Conservation (phyloP, 805 yeast genomes). For the Cyberlindnera bimundalis region DNA sequence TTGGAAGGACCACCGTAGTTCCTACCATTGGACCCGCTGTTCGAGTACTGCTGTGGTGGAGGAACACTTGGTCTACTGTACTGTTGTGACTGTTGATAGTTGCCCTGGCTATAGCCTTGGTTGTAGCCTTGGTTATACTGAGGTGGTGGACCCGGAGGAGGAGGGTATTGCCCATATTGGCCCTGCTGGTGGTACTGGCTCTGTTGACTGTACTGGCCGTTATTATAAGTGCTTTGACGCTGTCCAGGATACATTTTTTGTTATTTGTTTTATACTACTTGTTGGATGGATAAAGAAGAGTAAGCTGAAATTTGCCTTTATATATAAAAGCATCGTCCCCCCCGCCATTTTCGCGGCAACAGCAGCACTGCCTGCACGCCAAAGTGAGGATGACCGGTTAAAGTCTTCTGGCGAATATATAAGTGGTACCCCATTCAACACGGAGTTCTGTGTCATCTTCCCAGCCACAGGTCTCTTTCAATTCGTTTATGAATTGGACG, state of each 20-base stretch:
- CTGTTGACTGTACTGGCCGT: slow-evolving; percentile 1
- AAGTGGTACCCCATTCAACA: slow-evolving; percentile 56
- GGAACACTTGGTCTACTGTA: slow-evolving; percentile 5
- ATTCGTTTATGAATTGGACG: slow-evolving; percentile 42
- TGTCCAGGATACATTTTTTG: slow-evolving; percentile 21
- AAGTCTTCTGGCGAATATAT: slow-evolving; percentile 44
- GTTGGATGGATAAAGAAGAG: too few species aligned
- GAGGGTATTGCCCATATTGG: not conserved
- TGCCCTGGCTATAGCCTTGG: not conserved
- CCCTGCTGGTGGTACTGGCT: slow-evolving; percentile 5
- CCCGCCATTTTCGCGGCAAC: too few species aligned
- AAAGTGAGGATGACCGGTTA: too few species aligned
- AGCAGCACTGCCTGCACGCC: too few species aligned
- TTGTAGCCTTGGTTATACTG: slow-evolving; percentile 2
- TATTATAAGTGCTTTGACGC: slow-evolving; percentile 6
- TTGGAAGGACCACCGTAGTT: slow-evolving; percentile 17
- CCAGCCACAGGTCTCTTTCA: slow-evolving; percentile 45
- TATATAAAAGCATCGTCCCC: too few species aligned
- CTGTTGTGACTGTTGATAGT: slow-evolving; percentile 1
- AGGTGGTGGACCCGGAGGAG: slow-evolving; percentile 8
- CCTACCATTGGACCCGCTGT: slow-evolving; percentile 1
- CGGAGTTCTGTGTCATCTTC: slow-evolving; percentile 37
- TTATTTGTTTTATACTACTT: too few species aligned
- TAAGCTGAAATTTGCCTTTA: not conserved
- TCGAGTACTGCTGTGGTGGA: slow-evolving; percentile 9